These are phyloP conservation scores for Oryza nivara DNA, from an alignment of 176 grass and related monocot species.

Conservation along the genomic window DNA sequence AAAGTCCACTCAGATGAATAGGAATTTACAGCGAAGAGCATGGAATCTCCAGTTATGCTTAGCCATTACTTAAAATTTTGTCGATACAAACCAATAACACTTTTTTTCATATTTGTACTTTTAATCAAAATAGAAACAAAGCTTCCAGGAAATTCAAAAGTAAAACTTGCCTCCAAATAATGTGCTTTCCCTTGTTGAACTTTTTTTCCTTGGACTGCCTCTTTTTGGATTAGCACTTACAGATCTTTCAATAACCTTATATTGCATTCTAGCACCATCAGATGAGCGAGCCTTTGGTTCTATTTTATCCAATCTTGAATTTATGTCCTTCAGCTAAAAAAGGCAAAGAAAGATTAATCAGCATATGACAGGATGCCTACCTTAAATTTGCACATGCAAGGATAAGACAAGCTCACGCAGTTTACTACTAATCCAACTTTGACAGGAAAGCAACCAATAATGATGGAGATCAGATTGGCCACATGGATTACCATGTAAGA, in stretches of 20 bases:
- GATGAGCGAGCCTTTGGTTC: slow-evolving; percentile 65
- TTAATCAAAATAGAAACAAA: slow-evolving; percentile 27
- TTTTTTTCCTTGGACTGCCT: slow-evolving; percentile 73
- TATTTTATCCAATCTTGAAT: slow-evolving; percentile 71
- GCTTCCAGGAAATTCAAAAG: slow-evolving; percentile 23
- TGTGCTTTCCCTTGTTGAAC: slow-evolving; percentile 56
- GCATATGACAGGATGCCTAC: slow-evolving; percentile 6
- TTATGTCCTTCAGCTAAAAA: slow-evolving; percentile 89
- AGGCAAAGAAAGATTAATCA: slow-evolving; percentile 24
- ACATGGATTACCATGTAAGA: slow-evolving; percentile 68
- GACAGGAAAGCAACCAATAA: not conserved
- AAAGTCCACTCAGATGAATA: slow-evolving; percentile 4
- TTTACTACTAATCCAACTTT: slow-evolving; percentile 18
- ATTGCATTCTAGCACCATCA: slow-evolving; percentile 45
- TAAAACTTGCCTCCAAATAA: slow-evolving; percentile 67
- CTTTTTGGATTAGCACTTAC: slow-evolving; percentile 63
- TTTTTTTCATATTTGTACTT: slow-evolving; percentile 7
- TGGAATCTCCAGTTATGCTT: slow-evolving; percentile 6
- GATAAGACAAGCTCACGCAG: not conserved
- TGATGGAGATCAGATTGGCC: slow-evolving; percentile 4
- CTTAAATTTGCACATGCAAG: not conserved
- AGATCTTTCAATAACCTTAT: slow-evolving; percentile 65
- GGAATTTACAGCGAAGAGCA: not conserved
- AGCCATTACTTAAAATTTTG: slow-evolving; percentile 21
- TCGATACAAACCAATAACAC: not conserved